A percentile compares a stretch with the other conserved stretches of the same genome.
These are phyloP conservation scores for Globisporangium nagaii DNA, from an alignment of 352 stramenopile genomes.

Conservation along the genomic window DNA sequence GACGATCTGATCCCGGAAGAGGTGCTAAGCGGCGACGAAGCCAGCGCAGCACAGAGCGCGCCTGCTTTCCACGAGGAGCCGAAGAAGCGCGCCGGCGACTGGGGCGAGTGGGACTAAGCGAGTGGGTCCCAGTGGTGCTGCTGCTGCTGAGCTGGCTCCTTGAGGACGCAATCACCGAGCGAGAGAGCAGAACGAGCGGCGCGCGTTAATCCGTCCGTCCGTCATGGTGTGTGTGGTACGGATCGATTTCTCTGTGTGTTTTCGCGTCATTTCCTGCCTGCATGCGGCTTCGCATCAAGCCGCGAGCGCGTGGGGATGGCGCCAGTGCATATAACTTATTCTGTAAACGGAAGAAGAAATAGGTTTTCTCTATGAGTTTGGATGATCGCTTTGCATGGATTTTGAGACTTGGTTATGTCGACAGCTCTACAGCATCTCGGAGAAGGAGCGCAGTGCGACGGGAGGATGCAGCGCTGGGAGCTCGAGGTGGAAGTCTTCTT, in stretches of 20 bases:
- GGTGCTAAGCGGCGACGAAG: constrained; percentile 8
- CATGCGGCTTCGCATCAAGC: too few relatives aligned
- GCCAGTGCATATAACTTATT: constrained; percentile 12
- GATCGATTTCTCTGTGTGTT: not conserved
- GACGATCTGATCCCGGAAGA: constrained; percentile 33
- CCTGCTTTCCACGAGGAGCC: constrained; percentile 20
- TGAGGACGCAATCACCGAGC: not conserved
- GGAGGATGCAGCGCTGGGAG: not conserved
- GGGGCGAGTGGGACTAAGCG: constrained; percentile 64
- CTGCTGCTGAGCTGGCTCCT: not conserved
- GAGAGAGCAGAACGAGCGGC: not conserved
- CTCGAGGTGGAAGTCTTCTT: not conserved
- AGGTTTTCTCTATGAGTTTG: not conserved
- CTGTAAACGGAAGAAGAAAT: constrained; percentile 4
- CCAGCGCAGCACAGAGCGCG: constrained; percentile 12
- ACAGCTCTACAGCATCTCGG: not conserved
- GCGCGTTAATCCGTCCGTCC: too few relatives aligned
- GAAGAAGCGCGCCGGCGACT: constrained; percentile 50
- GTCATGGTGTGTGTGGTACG: not conserved
- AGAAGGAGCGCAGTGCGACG: constrained; percentile 7
- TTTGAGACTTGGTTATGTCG: not conserved
- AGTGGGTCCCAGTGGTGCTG: not conserved
- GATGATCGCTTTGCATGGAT: too few relatives aligned
- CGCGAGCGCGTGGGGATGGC: not conserved
- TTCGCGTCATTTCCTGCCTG: too few relatives aligned